These are phyloP conservation scores for Dictyostelium intermedium DNA, from an alignment of 78 protist genomes.

Conservation along the genomic window DNA sequence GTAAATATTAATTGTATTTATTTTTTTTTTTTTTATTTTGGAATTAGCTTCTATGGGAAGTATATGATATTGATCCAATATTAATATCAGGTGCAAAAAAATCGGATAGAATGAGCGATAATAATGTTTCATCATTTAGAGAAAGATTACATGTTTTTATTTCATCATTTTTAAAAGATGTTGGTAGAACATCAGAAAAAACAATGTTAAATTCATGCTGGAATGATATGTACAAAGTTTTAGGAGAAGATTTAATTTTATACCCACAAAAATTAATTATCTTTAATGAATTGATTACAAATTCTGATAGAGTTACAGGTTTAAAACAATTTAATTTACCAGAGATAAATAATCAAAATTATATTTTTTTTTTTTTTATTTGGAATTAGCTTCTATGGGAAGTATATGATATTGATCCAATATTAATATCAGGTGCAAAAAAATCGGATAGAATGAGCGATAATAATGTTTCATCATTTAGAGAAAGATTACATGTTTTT, in stretches of 20 bases:
- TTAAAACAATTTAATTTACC: not conserved
- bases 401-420: not conserved
- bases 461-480: not conserved
- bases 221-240: conserved; percentile 5
- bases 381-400: not conserved
- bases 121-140: not conserved
- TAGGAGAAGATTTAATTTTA: not conserved
- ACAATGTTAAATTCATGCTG: not conserved
- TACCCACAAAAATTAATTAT: not conserved
- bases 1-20: no score
- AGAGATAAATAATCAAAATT: not conserved
- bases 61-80: not conserved
- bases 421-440: not conserved
- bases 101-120: not conserved
- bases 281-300: not conserved
- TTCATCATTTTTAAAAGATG: not conserved
- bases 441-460: not conserved
- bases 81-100: not conserved
- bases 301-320: not conserved
- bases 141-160: conserved; percentile 1
- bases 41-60: not conserved
- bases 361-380: no score
- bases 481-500: conserved; percentile 3
- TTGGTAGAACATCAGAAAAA: not conserved
- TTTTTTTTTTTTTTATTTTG: no score